A percentile compares a stretch with the other conserved stretches of the same genome.
Evolutionary conservation across 192 early-diverging fungal genomes (phyloP).

Genomic region (Funneliformis geosporum): DNA sequence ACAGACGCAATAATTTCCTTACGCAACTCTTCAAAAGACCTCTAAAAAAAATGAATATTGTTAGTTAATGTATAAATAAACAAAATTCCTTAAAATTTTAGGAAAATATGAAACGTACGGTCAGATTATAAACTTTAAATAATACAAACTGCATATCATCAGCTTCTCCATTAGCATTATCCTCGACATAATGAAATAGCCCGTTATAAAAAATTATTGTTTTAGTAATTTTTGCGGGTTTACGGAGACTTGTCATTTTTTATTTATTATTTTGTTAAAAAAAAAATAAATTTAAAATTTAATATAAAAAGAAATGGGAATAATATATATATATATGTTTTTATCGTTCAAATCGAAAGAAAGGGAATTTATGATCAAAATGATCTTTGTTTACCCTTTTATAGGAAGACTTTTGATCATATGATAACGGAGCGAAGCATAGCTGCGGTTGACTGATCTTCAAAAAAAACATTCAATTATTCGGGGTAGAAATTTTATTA

Average conservation of each 20-base stretch:
- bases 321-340: too few relatives aligned
- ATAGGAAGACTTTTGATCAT: too few relatives aligned
- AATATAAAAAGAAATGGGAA: too few relatives aligned
- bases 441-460: too few relatives aligned
- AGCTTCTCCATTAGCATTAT: neutral
- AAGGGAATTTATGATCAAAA: too few relatives aligned
- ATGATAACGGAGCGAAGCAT: too few relatives aligned
- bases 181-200: conserved; percentile 4
- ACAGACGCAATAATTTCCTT: neutral
- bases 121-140: conserved; percentile 11
- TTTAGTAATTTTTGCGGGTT: neutral
- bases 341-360: too few relatives aligned
- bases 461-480: too few relatives aligned
- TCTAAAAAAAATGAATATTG: neutral
- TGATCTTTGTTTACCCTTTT: too few relatives aligned
- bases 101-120: neutral
- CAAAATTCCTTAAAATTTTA: neutral
- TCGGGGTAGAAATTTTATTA: too few relatives aligned
- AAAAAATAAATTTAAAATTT: too few relatives aligned
- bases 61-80: neutral
- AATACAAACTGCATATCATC: neutral
- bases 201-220: conserved; percentile 8
- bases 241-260: neutral
- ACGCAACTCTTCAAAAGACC: neutral
- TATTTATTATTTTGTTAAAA: too few relatives aligned